Evolutionary conservation across 1,284 basidiomycete species (phyloP), one percentile per base, ranked within the genome.

Genomic region (Serendipita sp.): DNA sequence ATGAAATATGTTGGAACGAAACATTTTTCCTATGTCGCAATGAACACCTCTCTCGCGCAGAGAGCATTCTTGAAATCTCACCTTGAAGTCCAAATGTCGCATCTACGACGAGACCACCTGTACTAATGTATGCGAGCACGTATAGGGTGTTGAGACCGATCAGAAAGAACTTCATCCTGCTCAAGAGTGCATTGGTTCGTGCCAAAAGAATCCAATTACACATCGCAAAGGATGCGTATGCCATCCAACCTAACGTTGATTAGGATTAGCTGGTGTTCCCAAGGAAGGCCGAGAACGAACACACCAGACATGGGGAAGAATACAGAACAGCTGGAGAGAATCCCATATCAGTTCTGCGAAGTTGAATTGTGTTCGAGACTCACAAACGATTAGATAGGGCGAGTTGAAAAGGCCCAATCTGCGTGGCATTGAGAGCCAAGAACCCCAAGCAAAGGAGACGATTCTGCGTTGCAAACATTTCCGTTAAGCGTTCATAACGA

Each of bases 141-240:
- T 58, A 58, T 10, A 32, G 32, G 10, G 34, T 10, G 4, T 22
- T 35, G 15, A 58, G 32, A 17, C 17, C 26, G 53, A 22, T 32
- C 8, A 10, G 17, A 10, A 58, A 10, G 12, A 58, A 32, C n/a
- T n/a, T 26, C 32, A n/a, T 32, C 34, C 15, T 8, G 10, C 29
- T 10, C 26, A 58, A n/a, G 53, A 58, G 53, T 4, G 53, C 53
- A 22, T 32, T 26, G n/a, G 53, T 34, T 6, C 53, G 17, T 35
- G 53, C 53, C 22, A 58, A 32, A 4, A 58, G 8, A 32, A 58
- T 58, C 53, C 53, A 58, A 35, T 58, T 58, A 32, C 29, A 58
- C 53, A 58, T 58, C 15, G 53, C 53, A 17, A 58, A 58, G 8
- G 29, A 58, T 8, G 32, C 34, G 10, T 30, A 32, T 10, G 53